Base-by-base conservation (phyloP, 805 yeast species). In the Wickerhamomyces rabaulensis region DNA sequence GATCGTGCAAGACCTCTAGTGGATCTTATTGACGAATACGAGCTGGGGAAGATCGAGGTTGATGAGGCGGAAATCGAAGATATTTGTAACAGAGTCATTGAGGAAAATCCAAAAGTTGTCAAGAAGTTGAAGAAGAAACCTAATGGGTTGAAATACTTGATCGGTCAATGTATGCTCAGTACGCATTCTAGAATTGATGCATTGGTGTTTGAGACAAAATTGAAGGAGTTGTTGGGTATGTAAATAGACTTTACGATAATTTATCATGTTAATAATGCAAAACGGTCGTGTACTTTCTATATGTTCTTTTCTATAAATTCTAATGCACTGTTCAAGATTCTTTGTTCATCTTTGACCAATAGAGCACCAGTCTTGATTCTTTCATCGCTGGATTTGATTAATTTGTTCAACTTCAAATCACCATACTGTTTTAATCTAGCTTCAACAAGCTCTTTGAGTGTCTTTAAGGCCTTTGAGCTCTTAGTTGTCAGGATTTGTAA, bases 121-220 rank as follows among this genome's bases (percentile, higher is more conserved):
- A 65, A 69, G 17, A 78, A 77, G 43, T 73, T 89, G 23, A 61
- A 61, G 2, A 81, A 82, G 45, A 79, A 78, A 52, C 65, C 67
- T 38, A 78, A 76, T 31, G 79, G 90, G 12, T 56, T 92, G n/a
- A 87, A 89, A 56, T 87, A 71, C 57, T 69, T 94, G 46, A 75
- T 94, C 4, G 98, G 97, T 1, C 79, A 78, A 59, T 95, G 89
- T 17, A 88, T 94, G 96, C 79, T 80, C 56, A 68, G 74, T 46
- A 78, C 88, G 2, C 85, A 82, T 53, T 97, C 97, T 1, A 66
- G 66, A 42, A 63, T 71, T 9, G 57, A 62, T 27, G 65, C 75
- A 0, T 51, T 55, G 7, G 57, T 62, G 8, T 64, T 71, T 42
- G 73, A 70, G 42, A 43, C 48, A 10, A 54, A 56, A 21, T 68